Base-by-base conservation (phyloP, 345 rosid genomes). In the Citrus trifoliata region DNA sequence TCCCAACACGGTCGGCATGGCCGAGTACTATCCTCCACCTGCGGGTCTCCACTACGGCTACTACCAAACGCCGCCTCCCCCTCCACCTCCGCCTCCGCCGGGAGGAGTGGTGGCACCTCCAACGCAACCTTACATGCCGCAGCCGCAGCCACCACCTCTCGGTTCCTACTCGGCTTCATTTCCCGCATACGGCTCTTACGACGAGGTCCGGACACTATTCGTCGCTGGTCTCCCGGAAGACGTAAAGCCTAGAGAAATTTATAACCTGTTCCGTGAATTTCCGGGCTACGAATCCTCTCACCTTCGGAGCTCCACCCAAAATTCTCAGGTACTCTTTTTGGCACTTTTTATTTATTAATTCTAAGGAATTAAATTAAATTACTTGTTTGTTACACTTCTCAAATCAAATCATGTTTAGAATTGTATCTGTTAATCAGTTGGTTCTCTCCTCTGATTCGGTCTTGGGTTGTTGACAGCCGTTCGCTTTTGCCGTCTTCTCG, bases 241-340 rank as follows among this genome's bases (percentile, higher is more conserved):
- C 75, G 93, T 93, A 21, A 91, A 91, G 89, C 87, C 93, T 3
- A 92, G 97, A 28, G 98, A 95, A 87, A 90, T 95, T 80, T 93
- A 93, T 48, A 92, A 94, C 83, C 88, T 93, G 4, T 95, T 95
- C 82, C 89, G 96, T 3, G 98, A 93, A 75, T 93, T 91, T 75
- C 95, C 92, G 2, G 98, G 99, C 73, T 95, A 90, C 71, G 96
- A 91, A 71, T 93, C 95, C 77, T 93, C 98, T 53, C 93, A 93
- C 80, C 92, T 93, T 74, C 93, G 97, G 4, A 82, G 64, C 81
- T 83, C 94, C 13, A 73, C 86, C 18, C 87, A 88, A 58, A 82
- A 75, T 65, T 84, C 88, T 60, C 92, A 87, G 92, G 93, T 87
- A 56, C 37, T 64, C 8, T 67, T 53, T 6, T 10, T 35, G 9